Evolutionary conservation across 2,329 filamentous ascomycete genomes (phyloP), one percentile per base, ranked within the genome.

Genomic region (Exophiala mesophila): DNA sequence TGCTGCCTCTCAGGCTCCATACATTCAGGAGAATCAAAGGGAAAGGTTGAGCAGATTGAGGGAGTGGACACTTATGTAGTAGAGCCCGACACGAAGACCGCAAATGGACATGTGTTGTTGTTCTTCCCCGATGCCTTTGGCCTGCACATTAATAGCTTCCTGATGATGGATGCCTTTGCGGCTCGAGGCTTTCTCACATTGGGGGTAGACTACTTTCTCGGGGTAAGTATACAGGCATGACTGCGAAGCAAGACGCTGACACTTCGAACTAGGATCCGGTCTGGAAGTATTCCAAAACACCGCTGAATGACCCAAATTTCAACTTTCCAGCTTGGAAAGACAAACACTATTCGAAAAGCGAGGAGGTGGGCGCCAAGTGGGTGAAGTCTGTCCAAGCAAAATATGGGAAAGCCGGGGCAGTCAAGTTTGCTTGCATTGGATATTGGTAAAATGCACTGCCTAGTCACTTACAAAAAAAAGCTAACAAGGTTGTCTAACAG

Each of bases 41-140:
- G 68, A 2, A 52, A 36, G 4, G 54, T 60, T 16, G 56, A 57
- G n/a, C 57, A 50, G 2, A 57, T 69, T 30, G 53, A 55, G 20
- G 59, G 58, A 4, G 54, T 64, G 3, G 59, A 63, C 10, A 68
- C 65, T 1, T 69, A 69, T 49, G 55, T 69, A 15, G 41, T 53
- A 2, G 52, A 39, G 9, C 63, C 56, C 10, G 32, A 46, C 24
- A 31, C 47, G 7, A 54, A 41, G 4, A 61, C 56, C 13, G 44
- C 57, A 3, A 70, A 69, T 44, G 67, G 67, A 0, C 52, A 70
- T 44, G 52, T 70, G 13, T 39, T 72, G 4, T 54, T 72, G 3
- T 71, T 68, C 54, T 70, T 68, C 49, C 67, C 68, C 0, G 68
- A 71, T 44, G 62, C 69, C 4, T 68, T 59, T 57, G 68, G 67